phyloP scores from a whole-genome alignment of 257 asterid species.

The Scutellaria minor region DNA sequence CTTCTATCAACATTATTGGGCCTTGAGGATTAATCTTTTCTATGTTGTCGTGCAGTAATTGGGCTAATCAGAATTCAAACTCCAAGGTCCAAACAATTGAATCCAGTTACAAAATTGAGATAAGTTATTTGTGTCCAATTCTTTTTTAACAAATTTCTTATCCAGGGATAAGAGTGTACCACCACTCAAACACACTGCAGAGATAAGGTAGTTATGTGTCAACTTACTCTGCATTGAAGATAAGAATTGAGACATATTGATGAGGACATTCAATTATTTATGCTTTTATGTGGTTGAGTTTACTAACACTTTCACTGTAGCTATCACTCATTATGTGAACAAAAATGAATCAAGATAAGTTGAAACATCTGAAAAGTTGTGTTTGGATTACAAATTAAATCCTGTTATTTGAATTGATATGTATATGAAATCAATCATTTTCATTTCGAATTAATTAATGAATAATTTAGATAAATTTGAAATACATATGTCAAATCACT shows the following conservation, averaged over 20 bases:
- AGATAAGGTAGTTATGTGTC: conserved; percentile 19
- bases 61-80: not conserved
- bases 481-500: too few species aligned
- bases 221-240: not conserved
- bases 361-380: not conserved
- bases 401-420: too few species aligned
- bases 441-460: too few species aligned
- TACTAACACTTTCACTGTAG: not conserved
- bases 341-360: not conserved
- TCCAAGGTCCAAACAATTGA: not conserved
- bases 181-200: not conserved
- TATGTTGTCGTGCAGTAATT: too few species aligned
- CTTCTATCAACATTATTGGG: too few species aligned
- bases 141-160: not conserved
- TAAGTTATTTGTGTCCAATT: not conserved
- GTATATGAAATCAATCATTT: too few species aligned
- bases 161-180: not conserved
- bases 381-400: too few species aligned
- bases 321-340: not conserved
- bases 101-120: not conserved
- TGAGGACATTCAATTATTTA: not conserved
- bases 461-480: too few species aligned
- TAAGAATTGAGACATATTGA: not conserved
- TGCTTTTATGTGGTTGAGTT: not conserved
- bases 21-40: not conserved